These are phyloP conservation scores for Trichoderma harzianum DNA, from an alignment of 2,329 filamentous ascomycete species.

Conservation along the genomic window DNA sequence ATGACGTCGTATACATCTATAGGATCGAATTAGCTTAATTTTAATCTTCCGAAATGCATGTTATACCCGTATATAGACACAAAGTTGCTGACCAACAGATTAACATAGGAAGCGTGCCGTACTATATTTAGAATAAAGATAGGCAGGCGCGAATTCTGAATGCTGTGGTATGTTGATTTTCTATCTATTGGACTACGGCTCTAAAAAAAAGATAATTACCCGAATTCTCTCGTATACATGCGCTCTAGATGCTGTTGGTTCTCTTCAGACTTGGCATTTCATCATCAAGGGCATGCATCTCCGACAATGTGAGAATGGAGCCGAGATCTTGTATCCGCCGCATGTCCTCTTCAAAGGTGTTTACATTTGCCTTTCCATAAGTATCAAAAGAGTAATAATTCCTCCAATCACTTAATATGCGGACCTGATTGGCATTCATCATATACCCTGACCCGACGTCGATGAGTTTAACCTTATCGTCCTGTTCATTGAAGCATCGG, in stretches of 20 bases:
- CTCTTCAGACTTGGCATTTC: background rate
- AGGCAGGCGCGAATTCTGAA: background rate
- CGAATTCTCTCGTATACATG: background rate
- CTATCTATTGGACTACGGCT: accelerated
- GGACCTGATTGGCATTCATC: background rate
- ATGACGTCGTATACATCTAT: background rate
- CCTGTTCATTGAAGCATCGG: accelerated
- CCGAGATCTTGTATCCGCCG: background rate
- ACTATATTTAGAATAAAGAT: background rate
- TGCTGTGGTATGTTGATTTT: background rate
- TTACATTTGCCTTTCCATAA: background rate
- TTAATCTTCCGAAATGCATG: background rate
- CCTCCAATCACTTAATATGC: background rate
- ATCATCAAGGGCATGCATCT: background rate
- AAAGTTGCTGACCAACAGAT: background rate
- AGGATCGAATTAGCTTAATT: background rate
- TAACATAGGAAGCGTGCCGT: background rate
- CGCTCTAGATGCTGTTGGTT: background rate
- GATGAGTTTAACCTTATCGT: background rate
- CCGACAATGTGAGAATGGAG: background rate
- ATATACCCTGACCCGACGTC: background rate
- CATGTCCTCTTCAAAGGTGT: background rate
- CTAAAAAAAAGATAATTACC: background rate
- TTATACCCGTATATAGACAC: background rate
- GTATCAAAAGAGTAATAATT: background rate